A percentile compares a stretch with the other conserved stretches of the same genome.
Conservation (phyloP, 73 alveolate species). For the Durusdinium trenchii region DNA sequence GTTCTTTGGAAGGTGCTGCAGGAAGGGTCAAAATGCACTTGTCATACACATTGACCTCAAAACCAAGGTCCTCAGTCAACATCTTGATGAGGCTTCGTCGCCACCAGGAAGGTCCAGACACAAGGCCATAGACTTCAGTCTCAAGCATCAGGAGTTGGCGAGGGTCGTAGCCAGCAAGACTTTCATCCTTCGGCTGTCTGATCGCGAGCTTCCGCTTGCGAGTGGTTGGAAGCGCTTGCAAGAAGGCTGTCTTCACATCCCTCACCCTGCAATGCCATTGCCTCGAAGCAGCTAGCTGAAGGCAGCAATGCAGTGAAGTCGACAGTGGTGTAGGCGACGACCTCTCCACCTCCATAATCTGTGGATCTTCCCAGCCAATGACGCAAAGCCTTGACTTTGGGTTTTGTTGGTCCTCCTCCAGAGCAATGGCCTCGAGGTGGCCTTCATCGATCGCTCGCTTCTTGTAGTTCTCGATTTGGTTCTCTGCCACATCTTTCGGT, state of each 20-base stretch:
- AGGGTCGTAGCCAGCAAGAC: neutral
- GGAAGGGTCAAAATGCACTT: slow-evolving; percentile 24
- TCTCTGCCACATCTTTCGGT: neutral
- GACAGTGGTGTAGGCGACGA: neutral
- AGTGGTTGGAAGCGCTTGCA: neutral
- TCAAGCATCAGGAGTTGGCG: neutral
- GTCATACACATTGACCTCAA: neutral
- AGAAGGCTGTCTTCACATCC: slow-evolving; percentile 27
- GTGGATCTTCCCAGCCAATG: slow-evolving; percentile 9
- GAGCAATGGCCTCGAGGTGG: neutral
- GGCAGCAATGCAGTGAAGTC: neutral
- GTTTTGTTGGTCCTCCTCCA: neutral
- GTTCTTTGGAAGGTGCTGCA: neutral
- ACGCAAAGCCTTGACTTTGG: neutral
- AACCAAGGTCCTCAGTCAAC: neutral
- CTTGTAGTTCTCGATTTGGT: neutral
- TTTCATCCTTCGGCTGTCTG: neutral
- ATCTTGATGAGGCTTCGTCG: neutral
- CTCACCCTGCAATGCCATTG: neutral
- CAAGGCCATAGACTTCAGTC: slow-evolving; percentile 42
- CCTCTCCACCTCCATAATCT: neutral
- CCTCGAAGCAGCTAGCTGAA: neutral
- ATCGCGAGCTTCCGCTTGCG: too few species aligned
- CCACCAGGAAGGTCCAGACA: slow-evolving; percentile 27
- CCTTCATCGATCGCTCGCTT: neutral